Conservation (phyloP, 805 yeast species). For the Kazachstania psychrophila region DNA sequence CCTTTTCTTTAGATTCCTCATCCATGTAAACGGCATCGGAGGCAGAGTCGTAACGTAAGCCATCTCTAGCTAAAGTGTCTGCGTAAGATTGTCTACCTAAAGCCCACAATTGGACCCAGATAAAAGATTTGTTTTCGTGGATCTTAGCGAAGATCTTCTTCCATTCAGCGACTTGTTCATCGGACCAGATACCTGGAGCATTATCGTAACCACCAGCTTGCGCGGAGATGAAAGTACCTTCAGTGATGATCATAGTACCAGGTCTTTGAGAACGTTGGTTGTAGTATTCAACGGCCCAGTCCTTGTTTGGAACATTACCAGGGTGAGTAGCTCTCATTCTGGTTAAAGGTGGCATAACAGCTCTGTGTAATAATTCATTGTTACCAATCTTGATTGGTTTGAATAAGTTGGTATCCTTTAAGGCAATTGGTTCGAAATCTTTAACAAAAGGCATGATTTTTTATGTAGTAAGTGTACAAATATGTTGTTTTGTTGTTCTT, state of each 20-base stretch:
- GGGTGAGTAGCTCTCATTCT: constrained; percentile 32
- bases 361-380: constrained; percentile 28
- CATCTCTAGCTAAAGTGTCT: constrained; percentile 28
- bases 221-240: constrained; percentile 42
- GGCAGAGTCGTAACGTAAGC: constrained; percentile 33
- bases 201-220: constrained; percentile 33
- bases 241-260: constrained; percentile 48
- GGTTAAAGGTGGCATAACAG: constrained; percentile 37
- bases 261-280: constrained; percentile 41
- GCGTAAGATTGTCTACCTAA: constrained; percentile 37
- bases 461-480: no score
- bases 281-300: constrained; percentile 41
- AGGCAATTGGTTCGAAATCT: constrained; percentile 17
- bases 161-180: constrained; percentile 42
- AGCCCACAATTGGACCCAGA: constrained; percentile 45
- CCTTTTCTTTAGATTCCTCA: constrained; percentile 30
- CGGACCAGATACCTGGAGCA: constrained; percentile 43
- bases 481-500: background rate
- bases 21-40: constrained; percentile 29
- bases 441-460: constrained; percentile 14
- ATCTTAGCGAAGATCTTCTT: constrained; percentile 38
- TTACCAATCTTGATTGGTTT: constrained; percentile 37
- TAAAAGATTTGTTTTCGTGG: constrained; percentile 40
- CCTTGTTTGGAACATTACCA: constrained; percentile 35
- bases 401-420: constrained; percentile 31